phyloP scores from a whole-genome alignment of 148 eudicot species.

The Amaranthus cruentus region DNA sequence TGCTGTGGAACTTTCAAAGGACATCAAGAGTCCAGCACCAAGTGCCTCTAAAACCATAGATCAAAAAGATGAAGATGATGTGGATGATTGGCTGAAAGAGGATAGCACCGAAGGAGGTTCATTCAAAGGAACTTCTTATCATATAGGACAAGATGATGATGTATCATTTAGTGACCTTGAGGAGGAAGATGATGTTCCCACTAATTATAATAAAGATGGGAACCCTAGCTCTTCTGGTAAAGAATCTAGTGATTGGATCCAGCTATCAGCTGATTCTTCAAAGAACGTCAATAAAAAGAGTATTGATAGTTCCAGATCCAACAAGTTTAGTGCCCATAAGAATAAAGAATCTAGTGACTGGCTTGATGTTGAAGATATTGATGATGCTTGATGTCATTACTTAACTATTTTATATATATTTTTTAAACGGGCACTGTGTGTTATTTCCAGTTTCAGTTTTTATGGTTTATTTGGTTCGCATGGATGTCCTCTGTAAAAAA shows the following conservation, averaged over 20 bases:
- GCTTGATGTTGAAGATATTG: conserved; percentile 58
- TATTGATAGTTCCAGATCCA: conserved; percentile 21
- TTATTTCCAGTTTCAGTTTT: not conserved
- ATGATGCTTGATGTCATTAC: conserved; percentile 34
- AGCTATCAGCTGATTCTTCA: conserved; percentile 13
- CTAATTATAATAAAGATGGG: conserved; percentile 42
- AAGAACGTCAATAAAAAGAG: conserved; percentile 4
- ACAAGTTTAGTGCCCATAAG: conserved; percentile 31
- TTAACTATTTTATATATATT: not conserved
- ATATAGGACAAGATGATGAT: conserved; percentile 65
- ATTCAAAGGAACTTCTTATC: conserved; percentile 36
- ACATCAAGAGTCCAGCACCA: conserved; percentile 21
- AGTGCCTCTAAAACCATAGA: conserved; percentile 27
- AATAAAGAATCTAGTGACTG: conserved; percentile 53
- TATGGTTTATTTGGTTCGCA: conserved; percentile 8
- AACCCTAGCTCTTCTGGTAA: conserved; percentile 39
- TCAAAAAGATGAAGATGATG: conserved; percentile 62
- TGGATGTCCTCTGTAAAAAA: conserved; percentile 20
- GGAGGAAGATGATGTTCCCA: conserved; percentile 67
- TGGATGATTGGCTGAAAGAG: conserved; percentile 90
- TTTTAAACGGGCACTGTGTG: not conserved
- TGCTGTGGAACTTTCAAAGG: conserved; percentile 36
- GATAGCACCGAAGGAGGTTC: conserved; percentile 48
- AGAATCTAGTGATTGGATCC: conserved; percentile 58
- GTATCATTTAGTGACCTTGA: conserved; percentile 95